A percentile compares a stretch with the other conserved stretches of the same genome.
Conservation (phyloP, 495 filamentous ascomycete genomes). For the Penicillium taxi region DNA sequence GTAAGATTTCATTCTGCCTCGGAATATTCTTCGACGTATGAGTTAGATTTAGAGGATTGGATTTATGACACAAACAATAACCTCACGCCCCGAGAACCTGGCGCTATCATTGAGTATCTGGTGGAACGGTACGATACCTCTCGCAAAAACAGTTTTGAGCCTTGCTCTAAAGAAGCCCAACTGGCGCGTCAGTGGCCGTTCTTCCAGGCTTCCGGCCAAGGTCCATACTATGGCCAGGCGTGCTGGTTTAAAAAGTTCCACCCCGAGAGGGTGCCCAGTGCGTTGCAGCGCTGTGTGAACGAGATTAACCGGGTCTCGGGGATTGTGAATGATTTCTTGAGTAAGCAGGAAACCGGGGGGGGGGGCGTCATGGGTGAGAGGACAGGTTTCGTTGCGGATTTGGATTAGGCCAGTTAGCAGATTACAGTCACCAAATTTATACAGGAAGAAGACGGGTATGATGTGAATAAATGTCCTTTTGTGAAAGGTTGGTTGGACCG, state of each 20-base stretch:
- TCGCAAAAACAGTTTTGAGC: slow-evolving; percentile 3
- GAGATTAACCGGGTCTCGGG: slow-evolving; percentile 1
- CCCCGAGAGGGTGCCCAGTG: not conserved
- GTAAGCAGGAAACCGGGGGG: not conserved
- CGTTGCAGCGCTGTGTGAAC: not conserved
- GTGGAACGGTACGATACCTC: slow-evolving; percentile 1
- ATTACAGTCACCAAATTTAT: slow-evolving; percentile 2
- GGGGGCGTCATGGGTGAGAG: not conserved
- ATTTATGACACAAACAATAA: slow-evolving; percentile 56
- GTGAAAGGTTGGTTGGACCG: slow-evolving; percentile 5
- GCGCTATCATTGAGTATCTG: slow-evolving; percentile 53
- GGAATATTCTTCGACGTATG: no score
- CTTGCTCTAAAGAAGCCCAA: slow-evolving; percentile 1
- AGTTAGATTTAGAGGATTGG: no score
- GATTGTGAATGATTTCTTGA: slow-evolving; percentile 1
- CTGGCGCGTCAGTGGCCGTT: slow-evolving; percentile 1
- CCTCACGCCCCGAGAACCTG: slow-evolving; percentile 56
- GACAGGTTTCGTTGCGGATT: not conserved
- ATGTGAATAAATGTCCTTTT: slow-evolving; percentile 3
- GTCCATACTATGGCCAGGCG: slow-evolving; percentile 3
- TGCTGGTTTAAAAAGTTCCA: slow-evolving; percentile 1
- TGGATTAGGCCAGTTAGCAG: slow-evolving; percentile 1
- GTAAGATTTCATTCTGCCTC: no score
- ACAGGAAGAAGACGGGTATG: slow-evolving; percentile 3
- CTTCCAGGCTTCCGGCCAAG: slow-evolving; percentile 3